Evolutionary conservation across 2,329 filamentous ascomycete genomes (phyloP), one percentile per base, ranked within the genome.

Genomic region (Oidium heveae): DNA sequence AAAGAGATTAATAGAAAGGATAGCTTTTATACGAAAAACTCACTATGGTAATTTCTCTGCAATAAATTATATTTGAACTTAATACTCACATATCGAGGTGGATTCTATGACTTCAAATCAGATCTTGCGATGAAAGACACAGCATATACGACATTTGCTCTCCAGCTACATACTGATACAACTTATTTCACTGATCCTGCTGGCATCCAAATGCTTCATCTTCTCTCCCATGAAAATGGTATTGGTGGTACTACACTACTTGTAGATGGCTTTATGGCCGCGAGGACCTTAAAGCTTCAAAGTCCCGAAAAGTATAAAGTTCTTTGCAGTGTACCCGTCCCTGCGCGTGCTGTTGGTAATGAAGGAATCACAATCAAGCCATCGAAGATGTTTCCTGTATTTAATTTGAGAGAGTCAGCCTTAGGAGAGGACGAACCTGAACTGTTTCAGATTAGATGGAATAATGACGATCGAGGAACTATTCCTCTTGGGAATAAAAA

Each of bases 111-210:
- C 67, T 96, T 96, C 66, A 84, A 85, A 0, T 83, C 88, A 5
- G 84, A 95, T 66, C 75, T 95, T 24, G 82, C 86, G 32, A 82
- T 82, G 63, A 88, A 88, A 59, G 87, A 94, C 63, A 93, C 85
- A 1, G 87, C 87, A 3, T 98, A 96, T 69, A 95, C 89, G 1
- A 86, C 83, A 61, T 73, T 91, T 53, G 80, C 80, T 0, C 75
- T 98, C 2, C 77, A 79, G 20, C 82, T 84, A 0, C 91, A 98
- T 67, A 96, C 89, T 0, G 91, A 98, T 68, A 96, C 79, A 7
- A 94, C 89, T 0, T 96, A 98, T 68, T 96, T 96, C 69, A 87
- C 79, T 22, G 89, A 96, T 58, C 89, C 91, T 0, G 81, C 85
- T 1, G 86, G 89, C 10, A 74, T 98, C 36, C 91, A 98, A 66